Conservation (phyloP, 768 basidiomycete genomes). For the Boletus barrowsii region DNA sequence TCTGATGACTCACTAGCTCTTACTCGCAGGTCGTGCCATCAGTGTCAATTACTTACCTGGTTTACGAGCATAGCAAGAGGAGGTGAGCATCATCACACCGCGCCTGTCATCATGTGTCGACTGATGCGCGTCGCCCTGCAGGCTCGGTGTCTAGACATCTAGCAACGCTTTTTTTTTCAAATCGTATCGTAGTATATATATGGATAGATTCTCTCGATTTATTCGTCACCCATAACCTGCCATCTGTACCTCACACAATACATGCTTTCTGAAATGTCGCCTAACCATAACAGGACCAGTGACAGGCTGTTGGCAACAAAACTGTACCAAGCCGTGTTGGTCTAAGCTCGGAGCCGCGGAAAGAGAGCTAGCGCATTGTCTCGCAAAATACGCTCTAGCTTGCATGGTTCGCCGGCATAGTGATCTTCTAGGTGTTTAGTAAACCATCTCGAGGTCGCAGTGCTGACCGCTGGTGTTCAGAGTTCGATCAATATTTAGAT, state of each 20-base stretch:
- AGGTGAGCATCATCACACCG: slow-evolving; percentile 44
- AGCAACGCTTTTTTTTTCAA: slow-evolving; percentile 2
- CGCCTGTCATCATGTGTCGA: background rate
- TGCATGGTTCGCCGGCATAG: slow-evolving; percentile 39
- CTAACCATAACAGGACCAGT: background rate
- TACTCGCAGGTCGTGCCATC: slow-evolving; percentile 79
- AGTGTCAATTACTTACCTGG: slow-evolving; percentile 95
- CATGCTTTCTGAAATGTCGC: slow-evolving; percentile 15
- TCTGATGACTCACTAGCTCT: slow-evolving; percentile 1
- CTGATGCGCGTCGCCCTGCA: slow-evolving; percentile 24
- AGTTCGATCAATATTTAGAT: background rate
- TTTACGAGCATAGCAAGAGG: slow-evolving; percentile 85
- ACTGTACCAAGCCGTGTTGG: background rate
- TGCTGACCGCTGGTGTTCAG: slow-evolving; percentile 49
- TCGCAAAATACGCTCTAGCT: slow-evolving; percentile 43
- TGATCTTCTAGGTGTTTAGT: slow-evolving; percentile 49
- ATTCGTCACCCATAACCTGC: slow-evolving; percentile 21
- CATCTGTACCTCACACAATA: slow-evolving; percentile 28
- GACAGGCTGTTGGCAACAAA: background rate
- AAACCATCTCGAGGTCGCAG: slow-evolving; percentile 58
- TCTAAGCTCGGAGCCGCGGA: slow-evolving; percentile 30
- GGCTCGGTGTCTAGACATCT: slow-evolving; percentile 56
- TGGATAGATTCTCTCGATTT: slow-evolving; percentile 25
- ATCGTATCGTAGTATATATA: slow-evolving; percentile 16
- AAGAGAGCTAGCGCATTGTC: slow-evolving; percentile 54